Evolutionary conservation across 176 grass and related monocot genomes (phyloP).

Genomic region (Eleusine indica): DNA sequence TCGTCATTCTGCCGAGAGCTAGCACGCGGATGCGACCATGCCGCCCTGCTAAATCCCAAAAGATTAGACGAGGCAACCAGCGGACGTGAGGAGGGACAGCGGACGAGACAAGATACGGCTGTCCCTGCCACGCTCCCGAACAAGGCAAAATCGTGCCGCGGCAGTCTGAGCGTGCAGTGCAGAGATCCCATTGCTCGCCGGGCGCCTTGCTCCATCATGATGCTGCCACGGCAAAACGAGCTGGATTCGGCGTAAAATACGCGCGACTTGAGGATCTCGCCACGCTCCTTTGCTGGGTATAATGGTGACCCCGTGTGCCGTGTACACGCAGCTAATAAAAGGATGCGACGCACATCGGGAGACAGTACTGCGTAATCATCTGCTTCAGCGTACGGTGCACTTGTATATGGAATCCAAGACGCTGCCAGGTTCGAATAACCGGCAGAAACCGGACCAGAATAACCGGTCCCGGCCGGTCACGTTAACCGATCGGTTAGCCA

Average conservation of each 20-base stretch:
- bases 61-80: not conserved
- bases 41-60: constrained; percentile 26
- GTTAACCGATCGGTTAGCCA: too few species aligned
- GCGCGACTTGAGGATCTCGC: not conserved
- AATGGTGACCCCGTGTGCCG: not conserved
- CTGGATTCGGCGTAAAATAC: constrained; percentile 24
- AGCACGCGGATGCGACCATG: constrained; percentile 22
- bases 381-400: constrained; percentile 5
- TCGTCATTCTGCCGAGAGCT: constrained; percentile 12
- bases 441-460: too few species aligned
- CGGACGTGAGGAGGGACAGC: constrained; percentile 29
- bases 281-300: not conserved
- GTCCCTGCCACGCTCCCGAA: constrained; percentile 29
- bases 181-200: constrained; percentile 13
- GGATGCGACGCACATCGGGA: constrained; percentile 15
- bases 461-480: too few species aligned
- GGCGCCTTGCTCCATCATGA: not conserved
- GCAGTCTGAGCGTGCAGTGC: constrained; percentile 16
- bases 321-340: not conserved
- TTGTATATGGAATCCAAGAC: constrained; percentile 27
- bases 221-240: not conserved
- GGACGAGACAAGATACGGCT: constrained; percentile 47
- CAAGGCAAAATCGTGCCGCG: constrained; percentile 43
- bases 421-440: too few species aligned
- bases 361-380: constrained; percentile 32